These are phyloP conservation scores for Trypanosoma lewisi DNA, from an alignment of 208 protist species.

Conservation along the genomic window DNA sequence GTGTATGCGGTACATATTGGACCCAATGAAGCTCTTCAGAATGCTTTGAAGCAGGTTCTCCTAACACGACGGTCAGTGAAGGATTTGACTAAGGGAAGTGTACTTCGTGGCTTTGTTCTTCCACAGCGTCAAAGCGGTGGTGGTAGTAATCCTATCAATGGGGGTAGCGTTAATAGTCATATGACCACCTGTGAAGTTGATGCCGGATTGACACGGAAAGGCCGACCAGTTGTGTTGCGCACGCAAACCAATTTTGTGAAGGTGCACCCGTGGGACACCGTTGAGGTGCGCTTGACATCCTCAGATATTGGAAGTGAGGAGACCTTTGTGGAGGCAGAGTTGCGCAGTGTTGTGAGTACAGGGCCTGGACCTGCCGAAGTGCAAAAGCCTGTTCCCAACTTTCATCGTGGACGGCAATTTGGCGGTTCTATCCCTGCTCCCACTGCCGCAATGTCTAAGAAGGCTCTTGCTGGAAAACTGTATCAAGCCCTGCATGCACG, in stretches of 20 bases:
- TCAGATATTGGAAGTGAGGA: conserved; percentile 16
- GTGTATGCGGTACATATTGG: conserved; percentile 46
- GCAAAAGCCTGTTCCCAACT: conserved; percentile 7
- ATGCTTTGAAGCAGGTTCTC: conserved; percentile 29
- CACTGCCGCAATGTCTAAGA: conserved; percentile 13
- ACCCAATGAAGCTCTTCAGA: conserved; percentile 14
- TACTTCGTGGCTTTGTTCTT: conserved; percentile 71
- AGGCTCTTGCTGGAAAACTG: conserved; percentile 44
- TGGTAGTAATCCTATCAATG: not conserved
- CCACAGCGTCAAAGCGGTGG: conserved; percentile 1
- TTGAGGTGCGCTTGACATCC: conserved; percentile 54
- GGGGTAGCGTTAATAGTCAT: conserved; percentile 2
- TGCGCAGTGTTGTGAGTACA: conserved; percentile 6
- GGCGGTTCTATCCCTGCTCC: not conserved
- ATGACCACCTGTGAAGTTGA: conserved; percentile 64
- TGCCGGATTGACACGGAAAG: conserved; percentile 40
- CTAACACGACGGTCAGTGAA: conserved; percentile 23
- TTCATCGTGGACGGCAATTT: conserved; percentile 12
- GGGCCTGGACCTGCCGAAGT: not conserved
- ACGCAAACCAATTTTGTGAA: conserved; percentile 76
- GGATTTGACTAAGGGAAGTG: conserved; percentile 31
- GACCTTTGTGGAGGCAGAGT: conserved; percentile 14
- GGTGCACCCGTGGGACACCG: conserved; percentile 50
- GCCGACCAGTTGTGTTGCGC: conserved; percentile 39
- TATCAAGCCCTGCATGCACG: conserved; percentile 24